Percentiles rank a stretch among this genome's conserved stretches.
Conservation (phyloP, 805 yeast genomes). For the Candida tammaniensis region DNA sequence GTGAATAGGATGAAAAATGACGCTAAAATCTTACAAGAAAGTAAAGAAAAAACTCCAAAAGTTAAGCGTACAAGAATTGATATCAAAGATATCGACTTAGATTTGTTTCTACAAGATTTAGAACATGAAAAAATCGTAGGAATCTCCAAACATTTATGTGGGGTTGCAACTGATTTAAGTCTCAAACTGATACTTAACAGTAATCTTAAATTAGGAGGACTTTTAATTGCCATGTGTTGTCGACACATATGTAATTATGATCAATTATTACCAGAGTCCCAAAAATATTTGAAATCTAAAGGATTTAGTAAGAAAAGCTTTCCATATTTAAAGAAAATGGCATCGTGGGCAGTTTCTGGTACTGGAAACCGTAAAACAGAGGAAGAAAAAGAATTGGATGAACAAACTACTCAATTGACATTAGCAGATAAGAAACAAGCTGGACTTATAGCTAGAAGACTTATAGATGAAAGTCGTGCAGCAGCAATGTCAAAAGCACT, state of each 20-base stretch:
- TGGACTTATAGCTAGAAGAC: constrained; percentile 68
- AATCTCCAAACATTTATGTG: constrained; percentile 87
- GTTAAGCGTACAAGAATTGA: constrained; percentile 64
- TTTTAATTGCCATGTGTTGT: constrained; percentile 89
- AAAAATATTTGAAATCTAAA: constrained; percentile 30
- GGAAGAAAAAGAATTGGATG: constrained; percentile 2
- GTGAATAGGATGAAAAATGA: constrained; percentile 79
- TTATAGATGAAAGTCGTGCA: constrained; percentile 72
- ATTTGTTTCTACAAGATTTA: constrained; percentile 26
- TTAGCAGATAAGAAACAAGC: constrained; percentile 49
- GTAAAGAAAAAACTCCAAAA: constrained; percentile 27
- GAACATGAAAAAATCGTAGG: constrained; percentile 43
- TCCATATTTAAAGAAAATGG: constrained; percentile 54
- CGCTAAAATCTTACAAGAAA: constrained; percentile 58
- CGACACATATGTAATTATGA: constrained; percentile 74
- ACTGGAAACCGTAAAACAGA: neutral
- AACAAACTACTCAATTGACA: constrained; percentile 7
- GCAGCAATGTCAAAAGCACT: constrained; percentile 38
- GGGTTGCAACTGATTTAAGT: constrained; percentile 90
- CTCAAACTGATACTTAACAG: constrained; percentile 55
- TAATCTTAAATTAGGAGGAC: constrained; percentile 41
- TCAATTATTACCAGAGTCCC: constrained; percentile 50
- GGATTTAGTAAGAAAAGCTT: constrained; percentile 43
- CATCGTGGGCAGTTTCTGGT: constrained; percentile 91
- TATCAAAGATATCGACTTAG: constrained; percentile 70